Evolutionary conservation across 2,329 filamentous ascomycete species (phyloP), one percentile per base, ranked within the genome.

Genomic region (Helicocarpus griseus): DNA sequence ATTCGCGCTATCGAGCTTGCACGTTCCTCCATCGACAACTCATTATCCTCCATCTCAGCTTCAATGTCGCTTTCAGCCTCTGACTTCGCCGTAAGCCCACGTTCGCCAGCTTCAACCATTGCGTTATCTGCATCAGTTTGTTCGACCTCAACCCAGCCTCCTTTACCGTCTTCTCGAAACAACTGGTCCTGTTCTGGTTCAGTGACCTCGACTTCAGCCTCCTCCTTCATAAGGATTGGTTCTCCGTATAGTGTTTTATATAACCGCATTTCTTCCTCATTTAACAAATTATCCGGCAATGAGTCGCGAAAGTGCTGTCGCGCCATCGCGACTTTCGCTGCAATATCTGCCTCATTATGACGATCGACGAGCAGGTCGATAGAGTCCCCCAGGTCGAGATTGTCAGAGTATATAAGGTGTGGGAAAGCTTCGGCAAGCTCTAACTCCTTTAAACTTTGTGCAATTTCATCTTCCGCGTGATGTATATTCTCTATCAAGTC

Each of bases 231-330:
- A 7, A 63, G 48, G 1, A 87, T 65, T 1, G 89, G 88, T 31
- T 83, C 75, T 1, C 90, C 91, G 65, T 93, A 96, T 14, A 95
- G 71, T 56, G 89, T 77, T 63, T 86, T 82, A 67, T 95, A 95
- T 0, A 95, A 71, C 45, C 72, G 73, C 61, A 85, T 83, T 65
- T 95, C 89, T 49, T 85, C 79, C 1, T 77, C 74, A 31, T 75
- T 82, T 48, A 96, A 68, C 59, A 87, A 81, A 31, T 78, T 82
- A 29, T 81, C 79, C 0, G 90, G 90, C 22, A 96, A 69, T 0
- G 78, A 83, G 61, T 93, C 83, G 55, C 89, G 85, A 65, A 89
- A 94, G 7, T 80, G 76, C 56, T 87, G 83, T 60, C 85, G 81
- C 33, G 87, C 85, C 58, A 81, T 76, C 51, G 86, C 80, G 29